A percentile compares a stretch with the other conserved stretches of the same genome.
Conservation (phyloP, 1,139 yeast species). For the Lodderomyces pseudojiufengensis region DNA sequence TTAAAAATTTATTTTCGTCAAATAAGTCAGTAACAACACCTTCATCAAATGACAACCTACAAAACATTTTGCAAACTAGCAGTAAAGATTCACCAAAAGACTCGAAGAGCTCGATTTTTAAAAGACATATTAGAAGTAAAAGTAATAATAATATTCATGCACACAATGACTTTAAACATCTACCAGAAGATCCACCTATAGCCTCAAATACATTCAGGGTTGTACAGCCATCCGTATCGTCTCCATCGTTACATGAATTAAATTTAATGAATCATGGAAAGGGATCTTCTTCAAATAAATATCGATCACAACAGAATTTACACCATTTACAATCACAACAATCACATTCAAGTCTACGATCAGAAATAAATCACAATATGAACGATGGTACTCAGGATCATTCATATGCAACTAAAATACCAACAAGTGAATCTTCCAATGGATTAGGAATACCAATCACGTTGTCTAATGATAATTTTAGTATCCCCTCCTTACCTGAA, state of each 20-base stretch:
- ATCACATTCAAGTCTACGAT: too few relatives aligned
- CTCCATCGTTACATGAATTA: conserved; percentile 7
- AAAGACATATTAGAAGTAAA: conserved; percentile 8
- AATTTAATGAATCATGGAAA: neutral
- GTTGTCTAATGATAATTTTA: conserved; percentile 5
- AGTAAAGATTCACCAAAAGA: conserved; percentile 8
- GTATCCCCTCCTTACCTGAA: conserved; percentile 14
- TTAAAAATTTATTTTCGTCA: conserved; percentile 36
- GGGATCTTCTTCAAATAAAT: neutral
- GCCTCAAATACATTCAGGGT: neutral
- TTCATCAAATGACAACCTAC: conserved; percentile 12
- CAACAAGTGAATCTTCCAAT: neutral
- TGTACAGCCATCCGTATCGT: conserved; percentile 2
- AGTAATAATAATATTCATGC: conserved; percentile 4
- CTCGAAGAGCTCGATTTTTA: conserved; percentile 4
- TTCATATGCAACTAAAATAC: too few relatives aligned
- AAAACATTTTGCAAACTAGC: neutral
- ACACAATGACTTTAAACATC: neutral
- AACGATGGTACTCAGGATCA: too few relatives aligned
- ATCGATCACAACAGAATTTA: neutral
- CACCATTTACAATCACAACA: too few relatives aligned
- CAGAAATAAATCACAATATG: too few relatives aligned
- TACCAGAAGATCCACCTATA: conserved; percentile 6
- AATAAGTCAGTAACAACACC: conserved; percentile 12
- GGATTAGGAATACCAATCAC: conserved; percentile 15